Evolutionary conservation across 1,139 yeast species (phyloP), one percentile per base, ranked within the genome.

Genomic region (Taphrina pruni): DNA sequence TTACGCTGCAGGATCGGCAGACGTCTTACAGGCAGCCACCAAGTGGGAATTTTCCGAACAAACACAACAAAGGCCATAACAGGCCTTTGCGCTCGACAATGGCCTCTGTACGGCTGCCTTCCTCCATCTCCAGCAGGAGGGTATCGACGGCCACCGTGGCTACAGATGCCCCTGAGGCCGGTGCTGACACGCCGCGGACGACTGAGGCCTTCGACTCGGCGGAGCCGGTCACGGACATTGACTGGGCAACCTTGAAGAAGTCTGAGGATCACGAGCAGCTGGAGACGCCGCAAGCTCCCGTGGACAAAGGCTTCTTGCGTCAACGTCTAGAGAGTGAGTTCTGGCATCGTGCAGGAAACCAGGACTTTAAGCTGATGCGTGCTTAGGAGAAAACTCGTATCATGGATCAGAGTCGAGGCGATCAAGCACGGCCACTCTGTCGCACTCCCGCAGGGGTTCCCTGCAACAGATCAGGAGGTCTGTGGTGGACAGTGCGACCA

Each of bases 391-490:
- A 21, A 39, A 39, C 21, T 56, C 60, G n/a, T 39, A 38, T n/a
- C 50, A 41, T 38, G 60, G 60, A 7, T 6, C 58, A 54, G 43
- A 54, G 7, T 54, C 58, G 9, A 35, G 58, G 35, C 35, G 43
- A 17, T 54, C 58, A 36, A 54, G 58, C 43, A 38, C 43, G 11
- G 58, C 58, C 6, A 56, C 50, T 6, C 20, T 36, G 50, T 32
- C 54, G 6, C 52, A 54, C 14, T 61, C 66, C 17, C 55, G 60
- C 12, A 35, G 67, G 8, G 61, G 60, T 3, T 54, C 61, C 14
- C 55, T 64, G 17, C 67, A 64, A 48, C 67, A 64, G 48, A 57
- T 64, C 39, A 14, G 67, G 21, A 35, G 67, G 7, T 54, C 60
- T 2, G 67, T 64, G 14, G 67, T 64, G 14, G 61, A 64, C 45